Conservation (phyloP, 129 eudicot genomes). For the Flaveria bidentis region DNA sequence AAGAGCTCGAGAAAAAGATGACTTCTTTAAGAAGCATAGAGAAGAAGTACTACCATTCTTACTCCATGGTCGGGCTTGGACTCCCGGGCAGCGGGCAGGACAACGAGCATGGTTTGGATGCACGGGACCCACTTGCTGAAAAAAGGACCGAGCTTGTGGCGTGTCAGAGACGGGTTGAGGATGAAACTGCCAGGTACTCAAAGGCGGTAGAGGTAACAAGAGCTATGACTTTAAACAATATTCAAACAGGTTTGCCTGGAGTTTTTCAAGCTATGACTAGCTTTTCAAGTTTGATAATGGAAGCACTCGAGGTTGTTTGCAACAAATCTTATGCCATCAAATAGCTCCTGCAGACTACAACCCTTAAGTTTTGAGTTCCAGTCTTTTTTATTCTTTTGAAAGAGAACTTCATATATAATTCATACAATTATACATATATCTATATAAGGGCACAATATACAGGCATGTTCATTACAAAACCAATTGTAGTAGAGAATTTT, state of each 20-base stretch:
- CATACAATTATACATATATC: conserved; percentile 25
- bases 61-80: conserved; percentile 88
- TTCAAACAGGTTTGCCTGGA: conserved; percentile 91
- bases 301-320: conserved; percentile 74
- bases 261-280: conserved; percentile 93
- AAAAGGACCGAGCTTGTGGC: conserved; percentile 75
- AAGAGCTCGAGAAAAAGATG: conserved; percentile 90
- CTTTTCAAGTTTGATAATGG: conserved; percentile 73
- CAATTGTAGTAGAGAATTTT: background rate
- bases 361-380: too few relatives aligned
- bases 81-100: conserved; percentile 65
- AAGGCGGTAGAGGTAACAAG: conserved; percentile 91
- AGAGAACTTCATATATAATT: conserved; percentile 2
- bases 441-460: too few relatives aligned
- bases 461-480: background rate
- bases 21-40: conserved; percentile 79
- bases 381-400: background rate
- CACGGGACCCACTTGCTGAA: conserved; percentile 83
- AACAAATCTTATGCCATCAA: conserved; percentile 71
- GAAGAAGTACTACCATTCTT: conserved; percentile 78
- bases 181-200: conserved; percentile 76
- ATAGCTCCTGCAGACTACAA: conserved; percentile 21
- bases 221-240: conserved; percentile 88
- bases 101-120: conserved; percentile 66
- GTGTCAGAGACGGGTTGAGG: conserved; percentile 87